Conservation (phyloP, 805 yeast genomes). For the Candida peoriensis region DNA sequence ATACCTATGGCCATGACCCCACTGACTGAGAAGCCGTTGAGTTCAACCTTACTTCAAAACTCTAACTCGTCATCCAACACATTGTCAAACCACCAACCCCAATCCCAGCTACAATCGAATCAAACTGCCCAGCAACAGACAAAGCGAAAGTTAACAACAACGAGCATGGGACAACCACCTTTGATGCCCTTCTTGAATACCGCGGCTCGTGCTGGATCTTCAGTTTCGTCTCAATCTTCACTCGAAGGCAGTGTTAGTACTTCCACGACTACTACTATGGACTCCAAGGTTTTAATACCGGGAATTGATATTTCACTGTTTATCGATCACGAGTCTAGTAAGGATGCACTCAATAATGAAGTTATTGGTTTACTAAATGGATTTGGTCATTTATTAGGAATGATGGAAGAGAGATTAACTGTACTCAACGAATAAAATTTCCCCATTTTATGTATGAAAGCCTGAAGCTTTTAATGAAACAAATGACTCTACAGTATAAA, state of each 20-base stretch:
- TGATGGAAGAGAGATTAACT: constrained; percentile 27
- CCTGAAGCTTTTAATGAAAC: no score
- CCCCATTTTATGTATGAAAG: no score
- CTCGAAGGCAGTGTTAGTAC: constrained; percentile 5
- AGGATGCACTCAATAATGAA: constrained; percentile 24
- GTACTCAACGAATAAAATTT: constrained; percentile 19
- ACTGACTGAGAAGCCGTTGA: constrained; percentile 50
- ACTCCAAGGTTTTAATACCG: constrained; percentile 5
- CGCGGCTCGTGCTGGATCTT: constrained; percentile 3
- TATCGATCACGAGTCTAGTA: constrained; percentile 17
- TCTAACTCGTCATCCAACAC: constrained; percentile 1
- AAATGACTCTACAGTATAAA: no score
- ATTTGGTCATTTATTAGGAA: constrained; percentile 21
- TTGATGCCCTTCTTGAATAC: constrained; percentile 4
- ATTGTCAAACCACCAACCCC: not conserved
- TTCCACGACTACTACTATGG: not conserved
- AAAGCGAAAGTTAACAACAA: constrained; percentile 8
- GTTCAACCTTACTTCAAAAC: not conserved
- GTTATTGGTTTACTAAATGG: constrained; percentile 19
- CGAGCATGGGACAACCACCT: constrained; percentile 5
- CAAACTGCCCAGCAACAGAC: not conserved
- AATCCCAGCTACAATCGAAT: constrained; percentile 1
- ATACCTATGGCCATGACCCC: constrained; percentile 76
- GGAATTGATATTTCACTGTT: constrained; percentile 17
- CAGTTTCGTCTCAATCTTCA: constrained; percentile 11